phyloP scores from a whole-genome alignment of 163 green algal genomes.

The Scenedesmus sp. region DNA sequence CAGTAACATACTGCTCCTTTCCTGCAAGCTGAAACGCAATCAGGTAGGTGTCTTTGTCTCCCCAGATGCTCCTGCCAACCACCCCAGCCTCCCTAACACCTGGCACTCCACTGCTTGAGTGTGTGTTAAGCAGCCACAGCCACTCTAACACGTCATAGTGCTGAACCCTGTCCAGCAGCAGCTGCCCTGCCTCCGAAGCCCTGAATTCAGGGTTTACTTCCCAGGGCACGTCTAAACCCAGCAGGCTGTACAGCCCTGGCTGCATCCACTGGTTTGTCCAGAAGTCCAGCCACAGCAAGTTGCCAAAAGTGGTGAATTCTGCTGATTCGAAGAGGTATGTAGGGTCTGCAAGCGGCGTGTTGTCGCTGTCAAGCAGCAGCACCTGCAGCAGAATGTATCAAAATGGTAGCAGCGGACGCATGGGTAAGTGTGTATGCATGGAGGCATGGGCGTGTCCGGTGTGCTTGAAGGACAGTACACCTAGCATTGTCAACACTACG shows the following conservation, averaged over 20 bases:
- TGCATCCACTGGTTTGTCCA: constrained; percentile 50
- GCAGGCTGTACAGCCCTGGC: constrained; percentile 9
- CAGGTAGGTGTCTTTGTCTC: constrained; percentile 37
- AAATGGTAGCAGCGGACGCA: background rate
- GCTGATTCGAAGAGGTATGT: constrained; percentile 2
- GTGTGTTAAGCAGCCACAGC: constrained; percentile 30
- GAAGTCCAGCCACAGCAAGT: constrained; percentile 37
- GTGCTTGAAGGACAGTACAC: background rate
- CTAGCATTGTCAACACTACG: background rate
- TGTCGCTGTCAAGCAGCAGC: constrained; percentile 40
- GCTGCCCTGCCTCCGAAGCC: constrained; percentile 31
- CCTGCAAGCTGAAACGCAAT: constrained; percentile 35
- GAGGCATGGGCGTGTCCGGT: background rate
- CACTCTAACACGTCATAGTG: constrained; percentile 37
- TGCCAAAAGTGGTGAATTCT: background rate
- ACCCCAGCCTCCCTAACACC: background rate
- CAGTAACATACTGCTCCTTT: background rate
- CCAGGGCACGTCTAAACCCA: constrained; percentile 34
- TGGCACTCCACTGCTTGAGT: constrained; percentile 1
- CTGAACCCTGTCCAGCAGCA: constrained; percentile 18
- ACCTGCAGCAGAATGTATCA: background rate
- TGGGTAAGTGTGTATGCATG: background rate
- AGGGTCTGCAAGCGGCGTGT: constrained; percentile 25
- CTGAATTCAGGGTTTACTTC: constrained; percentile 17
- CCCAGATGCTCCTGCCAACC: constrained; percentile 31